A percentile compares a stretch with the other conserved stretches of the same genome.
These are phyloP conservation scores for Candida albicans DNA, from an alignment of 1,139 yeast species.

Conservation along the genomic window DNA sequence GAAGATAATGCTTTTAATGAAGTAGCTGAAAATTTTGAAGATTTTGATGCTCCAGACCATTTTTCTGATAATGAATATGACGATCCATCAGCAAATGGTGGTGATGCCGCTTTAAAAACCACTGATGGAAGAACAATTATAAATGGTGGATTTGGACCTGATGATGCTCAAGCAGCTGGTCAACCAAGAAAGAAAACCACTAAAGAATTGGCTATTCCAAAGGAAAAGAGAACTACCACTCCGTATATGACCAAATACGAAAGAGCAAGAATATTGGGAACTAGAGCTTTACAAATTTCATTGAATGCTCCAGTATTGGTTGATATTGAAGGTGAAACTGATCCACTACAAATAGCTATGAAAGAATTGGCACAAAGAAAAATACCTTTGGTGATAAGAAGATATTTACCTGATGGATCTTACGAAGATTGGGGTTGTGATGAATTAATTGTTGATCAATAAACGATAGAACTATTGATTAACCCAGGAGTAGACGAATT, in stretches of 20 bases:
- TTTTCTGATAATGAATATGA: constrained; percentile 64
- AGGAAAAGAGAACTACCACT: constrained; percentile 86
- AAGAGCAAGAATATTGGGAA: constrained; percentile 94
- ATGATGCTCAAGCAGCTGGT: constrained; percentile 51
- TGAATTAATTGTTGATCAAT: constrained; percentile 88
- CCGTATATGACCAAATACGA: constrained; percentile 99
- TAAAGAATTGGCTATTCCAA: constrained; percentile 84
- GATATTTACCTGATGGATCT: constrained; percentile 95
- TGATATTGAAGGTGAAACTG: constrained; percentile 98
- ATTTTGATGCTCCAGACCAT: constrained; percentile 74
- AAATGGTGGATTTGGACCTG: constrained; percentile 65
- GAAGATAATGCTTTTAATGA: constrained; percentile 68
- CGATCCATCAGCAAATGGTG: constrained; percentile 27
- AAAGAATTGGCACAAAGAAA: constrained; percentile 93
- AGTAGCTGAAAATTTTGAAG: constrained; percentile 76
- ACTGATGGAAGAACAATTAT: constrained; percentile 75
- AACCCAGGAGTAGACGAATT: background rate
- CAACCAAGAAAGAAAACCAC: constrained; percentile 47
- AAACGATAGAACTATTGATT: constrained; percentile 14
- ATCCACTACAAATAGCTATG: constrained; percentile 97
- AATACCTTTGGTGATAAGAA: constrained; percentile 91
- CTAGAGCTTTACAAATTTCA: constrained; percentile 93
- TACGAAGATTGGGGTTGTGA: constrained; percentile 99
- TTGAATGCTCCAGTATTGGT: constrained; percentile 98
- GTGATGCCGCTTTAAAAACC: constrained; percentile 54